These are phyloP conservation scores for Metarhizium anisopliae DNA, from an alignment of 2,329 filamentous ascomycete species.

Conservation along the genomic window DNA sequence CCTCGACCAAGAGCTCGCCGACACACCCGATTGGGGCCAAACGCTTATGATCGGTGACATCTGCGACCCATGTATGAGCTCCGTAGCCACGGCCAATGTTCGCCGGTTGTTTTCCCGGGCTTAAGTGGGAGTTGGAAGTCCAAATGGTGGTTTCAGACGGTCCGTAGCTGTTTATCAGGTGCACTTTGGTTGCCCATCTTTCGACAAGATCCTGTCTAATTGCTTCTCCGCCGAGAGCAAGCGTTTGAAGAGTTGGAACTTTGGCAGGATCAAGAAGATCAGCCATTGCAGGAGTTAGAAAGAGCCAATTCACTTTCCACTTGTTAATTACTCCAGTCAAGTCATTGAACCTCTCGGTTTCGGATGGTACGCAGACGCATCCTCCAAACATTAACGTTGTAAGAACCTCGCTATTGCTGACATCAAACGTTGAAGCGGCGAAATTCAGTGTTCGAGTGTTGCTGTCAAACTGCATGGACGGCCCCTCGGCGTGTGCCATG, in stretches of 20 bases:
- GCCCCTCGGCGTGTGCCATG: not conserved
- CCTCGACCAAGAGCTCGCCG: conserved; percentile 20
- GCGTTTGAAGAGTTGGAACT: not conserved
- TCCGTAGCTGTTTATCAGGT: not conserved
- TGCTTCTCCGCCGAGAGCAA: not conserved
- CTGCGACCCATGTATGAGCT: conserved; percentile 13
- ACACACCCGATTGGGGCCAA: conserved; percentile 10
- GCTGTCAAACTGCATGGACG: conserved; percentile 1
- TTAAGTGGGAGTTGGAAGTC: not conserved
- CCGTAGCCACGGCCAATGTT: not conserved
- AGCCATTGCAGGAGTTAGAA: not conserved
- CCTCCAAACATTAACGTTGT: conserved; percentile 2
- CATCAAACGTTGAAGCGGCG: conserved; percentile 3
- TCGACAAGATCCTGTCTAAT: not conserved
- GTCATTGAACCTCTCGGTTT: not conserved
- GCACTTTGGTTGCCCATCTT: not conserved
- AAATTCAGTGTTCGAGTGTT: too few species aligned
- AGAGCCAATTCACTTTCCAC: not conserved
- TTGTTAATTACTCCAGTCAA: not conserved
- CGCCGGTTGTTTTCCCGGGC: too few species aligned
- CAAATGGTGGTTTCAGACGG: not conserved
- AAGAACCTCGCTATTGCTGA: not conserved
- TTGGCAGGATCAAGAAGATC: not conserved
- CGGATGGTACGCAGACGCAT: conserved; percentile 5
- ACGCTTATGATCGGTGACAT: conserved; percentile 8